Conservation (phyloP, 306 rosid species). For the Quercus suber region DNA sequence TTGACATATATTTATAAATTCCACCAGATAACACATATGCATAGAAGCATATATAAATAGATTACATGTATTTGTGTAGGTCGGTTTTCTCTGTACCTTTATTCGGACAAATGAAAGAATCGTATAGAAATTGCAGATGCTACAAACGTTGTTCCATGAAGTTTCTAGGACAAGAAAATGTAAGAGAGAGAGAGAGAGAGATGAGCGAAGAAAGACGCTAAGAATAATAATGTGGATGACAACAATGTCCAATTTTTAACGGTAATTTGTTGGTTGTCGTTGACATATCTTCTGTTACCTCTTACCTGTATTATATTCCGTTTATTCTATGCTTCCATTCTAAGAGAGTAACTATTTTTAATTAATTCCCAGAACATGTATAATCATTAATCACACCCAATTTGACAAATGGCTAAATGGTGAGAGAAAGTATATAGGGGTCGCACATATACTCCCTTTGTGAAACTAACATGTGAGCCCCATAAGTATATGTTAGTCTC, state of each 20-base stretch:
- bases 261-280: background rate
- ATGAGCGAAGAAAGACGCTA: background rate
- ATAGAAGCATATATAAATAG: background rate
- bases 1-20: background rate
- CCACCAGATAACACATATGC: background rate
- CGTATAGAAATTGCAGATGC: background rate
- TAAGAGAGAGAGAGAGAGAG: background rate
- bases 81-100: background rate
- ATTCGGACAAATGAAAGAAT: background rate
- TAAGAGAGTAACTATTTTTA: too few relatives aligned
- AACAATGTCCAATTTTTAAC: background rate
- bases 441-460: fast-evolving
- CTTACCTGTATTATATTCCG: too few relatives aligned
- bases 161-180: conserved; percentile 1
- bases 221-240: background rate
- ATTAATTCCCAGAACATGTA: too few relatives aligned
- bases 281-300: too few relatives aligned
- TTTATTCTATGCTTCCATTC: too few relatives aligned
- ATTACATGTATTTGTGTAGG: background rate
- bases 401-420: too few relatives aligned
- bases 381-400: too few relatives aligned
- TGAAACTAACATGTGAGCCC: too few relatives aligned
- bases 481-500: too few relatives aligned
- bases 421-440: too few relatives aligned
- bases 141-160: background rate